Evolutionary conservation across 306 rosid species (phyloP), one percentile per base, ranked within the genome.

Genomic region (Quercus parvula): DNA sequence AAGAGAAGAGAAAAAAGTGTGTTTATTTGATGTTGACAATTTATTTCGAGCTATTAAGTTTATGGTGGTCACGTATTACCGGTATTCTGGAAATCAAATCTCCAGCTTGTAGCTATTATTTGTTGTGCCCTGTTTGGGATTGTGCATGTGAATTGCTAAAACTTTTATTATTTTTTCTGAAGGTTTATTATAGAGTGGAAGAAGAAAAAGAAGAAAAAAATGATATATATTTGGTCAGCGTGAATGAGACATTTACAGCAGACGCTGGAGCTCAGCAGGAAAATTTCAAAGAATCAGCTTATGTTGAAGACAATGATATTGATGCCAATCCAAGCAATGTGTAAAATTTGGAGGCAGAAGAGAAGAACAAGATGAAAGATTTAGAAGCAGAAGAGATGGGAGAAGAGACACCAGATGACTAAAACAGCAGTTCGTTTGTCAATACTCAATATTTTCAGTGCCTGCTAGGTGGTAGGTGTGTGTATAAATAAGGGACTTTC

Each of bases 101-200:
- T 54, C 20, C 22, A 17, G 38, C 35, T 18, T 31, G 22, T 35
- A 71, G 59, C 10, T 59, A 54, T 9, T 27, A 12, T 33, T 81
- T 81, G 61, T 75, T 49, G 15, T 70, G 58, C 70, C 51, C 49
- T 35, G 57, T 5, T n/a, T 27, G 58, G 56, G 25, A 59, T 59
- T 59, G 25, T 59, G 25, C 24, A 69, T 49, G 76, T 69, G 59
- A 75, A 54, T 69, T 25, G 71, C 84, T 84, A 71, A 79, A 46
- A 70, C 51, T 74, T 75, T 62, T 67, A 67, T 85, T 73, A 58
- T 56, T 8, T 71, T 28, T 55, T 20, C 3, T 12, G 4, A 49
- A 94, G 98, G 97, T 82, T 71, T 95, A 94, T 73, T 77, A 87
- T 70, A 83, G 90, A 79, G 92, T 75, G 77, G 92, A 88, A 8